Base-by-base conservation (phyloP, 768 basidiomycete species). In the Dentipellis sp. region DNA sequence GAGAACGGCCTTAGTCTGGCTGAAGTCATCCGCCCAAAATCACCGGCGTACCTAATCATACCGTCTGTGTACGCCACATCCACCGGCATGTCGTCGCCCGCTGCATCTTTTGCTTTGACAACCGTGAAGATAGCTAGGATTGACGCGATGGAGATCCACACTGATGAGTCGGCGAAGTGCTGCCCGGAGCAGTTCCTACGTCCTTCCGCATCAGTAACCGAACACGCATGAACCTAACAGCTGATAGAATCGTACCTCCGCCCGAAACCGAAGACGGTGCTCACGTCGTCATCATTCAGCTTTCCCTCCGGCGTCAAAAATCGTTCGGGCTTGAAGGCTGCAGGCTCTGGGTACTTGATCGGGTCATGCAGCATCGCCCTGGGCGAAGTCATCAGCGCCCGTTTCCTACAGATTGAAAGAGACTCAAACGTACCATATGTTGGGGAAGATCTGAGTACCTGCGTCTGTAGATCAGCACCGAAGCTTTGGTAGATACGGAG, bases 381-480 rank as follows among this genome's bases (percentile, higher is more conserved):
- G 21, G 16, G n/a, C 48, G 22, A 16, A 19, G 10, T 14, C 12
- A 4, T 21, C n/a, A 51, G 40, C 36, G 8, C 12, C 48, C 10
- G 29, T 3, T 6, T 6, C 29, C 6, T 3, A 29, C 29, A 29
- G 29, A 29, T 29, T 29, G 29, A 29, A 29, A 29, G 16, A 19
- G 8, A n/a, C 1, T 12, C 1, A 7, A 5, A 51, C 67, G 36
- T 40, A 67, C 70, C 67, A 69, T 36, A 66, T 60, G 51, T 71
- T 71, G 8, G 64, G 56, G 16, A 71, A 60, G 10, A 71, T 55
- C 29, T 67, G 61, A 4, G 67, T 59, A 36, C 66, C 69, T 54
- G 66, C 0, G 9, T 10, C 66, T 3, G 68, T 68, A 29, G 70
- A 64, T 42, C 53, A 54, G 55, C 68, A 68, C 5, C 66, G 66